Evolutionary conservation across 2,329 filamentous ascomycete genomes (phyloP).

Genomic region (Penicillium sp.): DNA sequence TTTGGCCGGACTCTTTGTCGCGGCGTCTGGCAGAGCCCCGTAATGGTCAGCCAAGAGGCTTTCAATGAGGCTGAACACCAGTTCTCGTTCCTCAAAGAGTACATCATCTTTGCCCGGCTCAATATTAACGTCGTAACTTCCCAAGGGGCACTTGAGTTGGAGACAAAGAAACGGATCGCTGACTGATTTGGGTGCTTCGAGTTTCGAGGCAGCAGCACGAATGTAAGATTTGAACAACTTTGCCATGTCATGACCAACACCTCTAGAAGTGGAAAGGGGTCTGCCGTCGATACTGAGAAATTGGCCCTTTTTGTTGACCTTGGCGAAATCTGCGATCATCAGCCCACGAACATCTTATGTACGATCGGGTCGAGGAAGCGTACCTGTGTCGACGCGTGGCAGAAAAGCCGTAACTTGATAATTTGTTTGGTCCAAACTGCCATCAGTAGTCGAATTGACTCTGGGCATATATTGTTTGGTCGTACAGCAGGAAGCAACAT

Average conservation of each 20-base stretch:
- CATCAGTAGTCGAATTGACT: conserved; percentile 17
- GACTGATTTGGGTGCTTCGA: conserved; percentile 32
- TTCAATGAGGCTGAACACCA: conserved; percentile 50
- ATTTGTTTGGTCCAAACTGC: conserved; percentile 24
- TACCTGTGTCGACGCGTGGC: conserved; percentile 48
- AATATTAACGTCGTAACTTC: conserved; percentile 66
- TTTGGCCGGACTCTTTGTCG: conserved; percentile 5
- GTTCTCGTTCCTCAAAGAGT: conserved; percentile 58
- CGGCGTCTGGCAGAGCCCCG: conserved; percentile 32
- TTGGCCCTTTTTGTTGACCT: conserved; percentile 47
- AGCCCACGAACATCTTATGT: conserved; percentile 37
- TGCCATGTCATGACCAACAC: conserved; percentile 60
- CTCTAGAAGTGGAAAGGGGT: conserved; percentile 58
- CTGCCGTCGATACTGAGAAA: conserved; percentile 65
- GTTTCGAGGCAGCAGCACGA: conserved; percentile 41
- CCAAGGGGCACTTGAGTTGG: conserved; percentile 59
- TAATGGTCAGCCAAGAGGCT: conserved; percentile 53
- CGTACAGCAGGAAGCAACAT: conserved; percentile 59
- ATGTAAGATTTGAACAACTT: conserved; percentile 59
- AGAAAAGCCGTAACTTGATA: conserved; percentile 58
- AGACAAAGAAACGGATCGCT: conserved; percentile 64
- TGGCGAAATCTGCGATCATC: conserved; percentile 44
- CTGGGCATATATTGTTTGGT: conserved; percentile 38
- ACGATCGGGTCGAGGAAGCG: background rate
- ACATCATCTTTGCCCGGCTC: conserved; percentile 70